These are phyloP conservation scores for Colletotrichum agaves DNA, from an alignment of 2,329 filamentous ascomycete species.

Conservation along the genomic window DNA sequence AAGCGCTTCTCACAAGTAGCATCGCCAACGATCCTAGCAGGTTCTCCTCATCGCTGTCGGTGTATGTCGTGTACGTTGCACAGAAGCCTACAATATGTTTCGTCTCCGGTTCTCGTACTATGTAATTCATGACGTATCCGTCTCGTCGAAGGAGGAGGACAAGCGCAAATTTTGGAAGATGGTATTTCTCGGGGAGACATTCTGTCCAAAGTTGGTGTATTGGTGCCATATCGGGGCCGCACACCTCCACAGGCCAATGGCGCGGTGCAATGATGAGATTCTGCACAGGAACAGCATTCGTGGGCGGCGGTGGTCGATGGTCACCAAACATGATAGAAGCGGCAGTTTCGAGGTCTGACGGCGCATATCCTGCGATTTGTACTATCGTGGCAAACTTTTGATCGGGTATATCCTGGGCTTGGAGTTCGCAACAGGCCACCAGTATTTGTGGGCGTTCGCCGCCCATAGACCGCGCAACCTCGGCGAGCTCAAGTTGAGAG, in stretches of 20 bases:
- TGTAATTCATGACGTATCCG: constrained; percentile 67
- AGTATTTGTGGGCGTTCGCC: constrained; percentile 63
- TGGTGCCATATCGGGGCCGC: constrained; percentile 53
- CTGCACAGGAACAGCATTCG: constrained; percentile 20
- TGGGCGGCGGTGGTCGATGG: not conserved
- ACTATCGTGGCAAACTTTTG: constrained; percentile 63
- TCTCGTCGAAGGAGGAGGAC: constrained; percentile 61
- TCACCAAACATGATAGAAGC: constrained; percentile 64
- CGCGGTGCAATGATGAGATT: constrained; percentile 30
- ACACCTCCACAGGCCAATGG: constrained; percentile 56
- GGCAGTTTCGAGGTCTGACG: constrained; percentile 58
- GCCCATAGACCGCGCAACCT: constrained; percentile 54
- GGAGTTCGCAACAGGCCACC: constrained; percentile 61
- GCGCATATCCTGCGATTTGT: constrained; percentile 59
- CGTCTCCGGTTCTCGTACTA: constrained; percentile 60
- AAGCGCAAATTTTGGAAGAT: constrained; percentile 55
- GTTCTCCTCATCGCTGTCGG: constrained; percentile 61
- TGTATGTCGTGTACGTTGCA: constrained; percentile 68
- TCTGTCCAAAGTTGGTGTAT: constrained; percentile 60
- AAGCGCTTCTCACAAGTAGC: constrained; percentile 61
- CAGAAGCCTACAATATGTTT: constrained; percentile 65
- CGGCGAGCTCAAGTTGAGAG: constrained; percentile 63
- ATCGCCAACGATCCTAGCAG: constrained; percentile 67
- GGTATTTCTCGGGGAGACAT: constrained; percentile 57
- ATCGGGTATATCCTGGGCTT: constrained; percentile 51